Base-by-base conservation (phyloP, 1,139 yeast genomes). In the Yamadazyma siamensis region DNA sequence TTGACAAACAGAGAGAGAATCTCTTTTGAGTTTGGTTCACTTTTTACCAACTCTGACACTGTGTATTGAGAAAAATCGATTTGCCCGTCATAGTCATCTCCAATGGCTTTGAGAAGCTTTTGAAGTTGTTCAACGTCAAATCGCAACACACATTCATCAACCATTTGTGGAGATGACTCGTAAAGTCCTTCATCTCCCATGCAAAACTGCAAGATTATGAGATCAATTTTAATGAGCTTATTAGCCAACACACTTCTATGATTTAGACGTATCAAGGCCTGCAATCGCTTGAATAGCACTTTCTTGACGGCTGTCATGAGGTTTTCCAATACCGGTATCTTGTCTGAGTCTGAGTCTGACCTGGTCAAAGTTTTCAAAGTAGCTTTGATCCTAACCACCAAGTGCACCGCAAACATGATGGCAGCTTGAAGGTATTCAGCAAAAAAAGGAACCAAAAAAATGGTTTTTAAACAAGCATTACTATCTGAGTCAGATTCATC, bases 171-270 rank as follows among this genome's bases (percentile, higher is more conserved):
- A n/a, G 34, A 41, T 6, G 38, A 25, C 22, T 35, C 35, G 24
- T 44, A 46, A 16, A 40, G 32, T 10, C 40, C 41, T 13, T 31
- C 34, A 9, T 36, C 41, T 26, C 35, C 41, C 23, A 23, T 28
- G 21, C 15, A 25, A 10, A 25, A 13, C 8, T 29, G 35, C 3
- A 29, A 19, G 21, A 22, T 26, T 21, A 26, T 42, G 33, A 36
- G 27, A 10, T 15, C 28, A 17, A 25, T 24, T 37, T 29, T 40
- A 3, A 34, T 10, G 3, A 27, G 9, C 24, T 39, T 39, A 23
- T 13, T 17, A 10, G 62, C 18, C 17, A 13, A 16, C 15, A 29
- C 31, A 15, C 29, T 31, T 11, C 25, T 20, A 1, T 20, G n/a
- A 11, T 25, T 16, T 27, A 37, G 25, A 18, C 23, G 25, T 12